These are phyloP conservation scores for Myrica gale DNA, from an alignment of 306 rosid genomes.

Conservation along the genomic window DNA sequence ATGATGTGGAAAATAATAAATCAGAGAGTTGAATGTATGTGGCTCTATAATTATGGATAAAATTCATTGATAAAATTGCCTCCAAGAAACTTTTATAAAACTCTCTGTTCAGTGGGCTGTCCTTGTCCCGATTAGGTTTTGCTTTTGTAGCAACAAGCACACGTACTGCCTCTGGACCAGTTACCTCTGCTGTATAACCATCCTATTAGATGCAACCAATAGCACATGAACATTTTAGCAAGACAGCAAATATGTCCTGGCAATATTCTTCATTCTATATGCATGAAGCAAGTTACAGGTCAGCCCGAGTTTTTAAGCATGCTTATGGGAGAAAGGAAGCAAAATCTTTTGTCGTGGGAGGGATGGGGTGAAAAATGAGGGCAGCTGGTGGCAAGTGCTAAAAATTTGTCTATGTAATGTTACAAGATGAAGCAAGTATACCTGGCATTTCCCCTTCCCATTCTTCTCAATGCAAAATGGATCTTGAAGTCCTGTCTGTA, in stretches of 20 bases:
- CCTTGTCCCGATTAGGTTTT: conserved; percentile 51
- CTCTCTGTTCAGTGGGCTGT: conserved; percentile 62
- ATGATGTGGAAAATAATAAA: too few species aligned
- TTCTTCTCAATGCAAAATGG: conserved; percentile 67
- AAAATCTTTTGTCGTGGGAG: too few species aligned
- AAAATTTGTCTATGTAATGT: neutral
- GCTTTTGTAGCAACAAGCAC: conserved; percentile 91
- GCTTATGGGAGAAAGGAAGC: too few species aligned
- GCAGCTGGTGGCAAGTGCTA: too few species aligned
- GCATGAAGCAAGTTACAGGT: too few species aligned
- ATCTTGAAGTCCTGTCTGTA: conserved; percentile 70
- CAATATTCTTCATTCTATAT: neutral
- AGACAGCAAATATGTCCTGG: neutral
- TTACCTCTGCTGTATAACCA: conserved; percentile 70
- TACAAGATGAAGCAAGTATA: conserved; percentile 22
- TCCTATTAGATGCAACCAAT: conserved; percentile 45
- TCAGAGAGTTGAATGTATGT: too few species aligned
- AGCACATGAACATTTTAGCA: too few species aligned
- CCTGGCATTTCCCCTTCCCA: conserved; percentile 84
- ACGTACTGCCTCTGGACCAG: conserved; percentile 57
- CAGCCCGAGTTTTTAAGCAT: too few species aligned
- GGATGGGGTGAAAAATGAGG: too few species aligned
- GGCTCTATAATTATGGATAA: too few species aligned
- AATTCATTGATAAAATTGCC: conserved; percentile 35
- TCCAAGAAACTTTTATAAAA: conserved; percentile 65